These are phyloP conservation scores for Pythium grandisporangium DNA, from an alignment of 352 stramenopile genomes.

Conservation along the genomic window DNA sequence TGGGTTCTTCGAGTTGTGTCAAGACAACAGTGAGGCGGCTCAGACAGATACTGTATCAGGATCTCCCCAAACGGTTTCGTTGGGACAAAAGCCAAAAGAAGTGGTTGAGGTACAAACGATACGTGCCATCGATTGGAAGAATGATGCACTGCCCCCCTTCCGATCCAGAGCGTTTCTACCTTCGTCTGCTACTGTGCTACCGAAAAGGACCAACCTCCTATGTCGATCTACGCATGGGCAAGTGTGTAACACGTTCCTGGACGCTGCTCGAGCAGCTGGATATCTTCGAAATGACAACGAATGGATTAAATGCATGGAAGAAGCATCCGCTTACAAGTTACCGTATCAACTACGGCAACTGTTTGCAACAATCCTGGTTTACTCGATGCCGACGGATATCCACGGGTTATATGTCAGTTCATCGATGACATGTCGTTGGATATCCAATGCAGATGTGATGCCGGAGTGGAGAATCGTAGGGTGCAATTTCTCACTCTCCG, in stretches of 20 bases:
- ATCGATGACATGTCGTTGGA: conserved; percentile 7
- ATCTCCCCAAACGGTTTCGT: conserved; percentile 1
- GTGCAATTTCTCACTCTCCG: conserved; percentile 9
- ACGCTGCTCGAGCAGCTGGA: conserved; percentile 4
- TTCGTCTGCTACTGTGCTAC: conserved; percentile 15
- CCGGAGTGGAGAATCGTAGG: neutral
- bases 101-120: conserved; percentile 11
- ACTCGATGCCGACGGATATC: conserved; percentile 1
- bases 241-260: conserved; percentile 7
- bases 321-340: conserved; percentile 10
- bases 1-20: conserved; percentile 1
- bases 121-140: conserved; percentile 6
- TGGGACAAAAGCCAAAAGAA: conserved; percentile 4
- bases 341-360: conserved; percentile 19
- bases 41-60: conserved; percentile 1
- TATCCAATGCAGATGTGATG: conserved; percentile 1
- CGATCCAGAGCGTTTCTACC: conserved; percentile 14
- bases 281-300: conserved; percentile 15
- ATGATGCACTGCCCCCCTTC: conserved; percentile 11
- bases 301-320: conserved; percentile 9
- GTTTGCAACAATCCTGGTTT: conserved; percentile 19
- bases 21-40: neutral
- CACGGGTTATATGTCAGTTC: conserved; percentile 13
- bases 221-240: conserved; percentile 8
- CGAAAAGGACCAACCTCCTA: conserved; percentile 11